phyloP scores from a whole-genome alignment of 2,329 filamentous ascomycete species.

The Sclerotinia trifoliorum region DNA sequence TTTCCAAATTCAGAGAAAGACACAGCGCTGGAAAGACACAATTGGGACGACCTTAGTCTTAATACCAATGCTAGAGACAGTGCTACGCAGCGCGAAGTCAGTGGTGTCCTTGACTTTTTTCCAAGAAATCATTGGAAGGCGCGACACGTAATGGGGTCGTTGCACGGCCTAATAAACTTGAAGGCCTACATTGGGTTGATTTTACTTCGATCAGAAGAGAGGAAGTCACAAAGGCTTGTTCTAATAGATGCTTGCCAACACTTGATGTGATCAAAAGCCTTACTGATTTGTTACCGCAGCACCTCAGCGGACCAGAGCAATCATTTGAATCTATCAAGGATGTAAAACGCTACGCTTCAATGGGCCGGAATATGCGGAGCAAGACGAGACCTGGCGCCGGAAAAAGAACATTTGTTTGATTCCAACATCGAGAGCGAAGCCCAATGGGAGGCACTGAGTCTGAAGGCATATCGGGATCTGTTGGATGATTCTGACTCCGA shows the following conservation, averaged over 20 bases:
- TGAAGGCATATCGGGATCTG: background rate
- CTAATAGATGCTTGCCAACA: background rate
- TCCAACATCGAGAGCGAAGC: background rate
- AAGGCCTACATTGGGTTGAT: background rate
- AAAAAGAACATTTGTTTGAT: background rate
- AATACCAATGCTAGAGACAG: accelerated
- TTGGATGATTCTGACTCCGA: background rate
- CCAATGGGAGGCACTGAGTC: background rate
- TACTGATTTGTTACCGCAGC: background rate
- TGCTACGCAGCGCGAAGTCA: background rate
- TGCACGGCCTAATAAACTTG: background rate
- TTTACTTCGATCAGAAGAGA: background rate
- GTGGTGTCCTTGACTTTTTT: background rate
- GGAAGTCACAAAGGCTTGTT: background rate
- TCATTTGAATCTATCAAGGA: background rate
- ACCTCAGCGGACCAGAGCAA: background rate
- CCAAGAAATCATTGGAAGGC: background rate
- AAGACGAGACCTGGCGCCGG: background rate
- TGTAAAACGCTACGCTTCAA: background rate
- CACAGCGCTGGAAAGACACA: background rate
- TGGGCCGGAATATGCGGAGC: background rate
- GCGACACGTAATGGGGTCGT: background rate
- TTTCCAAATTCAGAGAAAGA: background rate
- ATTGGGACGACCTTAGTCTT: background rate
- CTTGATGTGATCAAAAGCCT: background rate